Conservation (phyloP, 257 asterid genomes). For the Solanum pimpinellifolium region DNA sequence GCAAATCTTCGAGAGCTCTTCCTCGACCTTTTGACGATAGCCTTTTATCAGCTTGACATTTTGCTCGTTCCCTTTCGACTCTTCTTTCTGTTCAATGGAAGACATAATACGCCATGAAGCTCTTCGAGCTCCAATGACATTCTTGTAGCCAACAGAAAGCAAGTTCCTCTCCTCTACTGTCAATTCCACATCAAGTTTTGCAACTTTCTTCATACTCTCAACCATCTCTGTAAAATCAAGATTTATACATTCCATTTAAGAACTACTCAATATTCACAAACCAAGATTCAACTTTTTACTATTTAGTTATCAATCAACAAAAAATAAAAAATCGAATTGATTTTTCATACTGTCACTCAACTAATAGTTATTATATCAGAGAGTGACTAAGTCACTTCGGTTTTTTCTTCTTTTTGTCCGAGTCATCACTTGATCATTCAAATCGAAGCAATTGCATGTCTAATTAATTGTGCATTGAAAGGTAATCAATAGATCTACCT, state of each 20-base stretch:
- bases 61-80: constrained; percentile 65
- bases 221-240: constrained; percentile 53
- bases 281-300: not conserved
- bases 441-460: not conserved
- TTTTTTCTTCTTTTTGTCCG: not conserved
- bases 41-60: constrained; percentile 59
- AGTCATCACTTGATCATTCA: not conserved
- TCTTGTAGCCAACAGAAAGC: constrained; percentile 94
- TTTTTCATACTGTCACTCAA: not conserved
- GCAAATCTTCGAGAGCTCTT: constrained; percentile 80
- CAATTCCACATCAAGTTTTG: constrained; percentile 74
- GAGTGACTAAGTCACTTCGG: not conserved
- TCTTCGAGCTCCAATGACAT: constrained; percentile 92
- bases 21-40: constrained; percentile 78
- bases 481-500: not conserved
- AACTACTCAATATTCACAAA: not conserved
- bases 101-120: constrained; percentile 97
- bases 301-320: not conserved
- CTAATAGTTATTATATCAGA: not conserved
- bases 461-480: not conserved
- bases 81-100: constrained; percentile 91
- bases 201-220: constrained; percentile 74
- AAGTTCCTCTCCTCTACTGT: constrained; percentile 87
- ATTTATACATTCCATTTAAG: not conserved
- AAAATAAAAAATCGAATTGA: not conserved